Base-by-base conservation (phyloP, 768 basidiomycete species). In the Termitomyces sp. region DNA sequence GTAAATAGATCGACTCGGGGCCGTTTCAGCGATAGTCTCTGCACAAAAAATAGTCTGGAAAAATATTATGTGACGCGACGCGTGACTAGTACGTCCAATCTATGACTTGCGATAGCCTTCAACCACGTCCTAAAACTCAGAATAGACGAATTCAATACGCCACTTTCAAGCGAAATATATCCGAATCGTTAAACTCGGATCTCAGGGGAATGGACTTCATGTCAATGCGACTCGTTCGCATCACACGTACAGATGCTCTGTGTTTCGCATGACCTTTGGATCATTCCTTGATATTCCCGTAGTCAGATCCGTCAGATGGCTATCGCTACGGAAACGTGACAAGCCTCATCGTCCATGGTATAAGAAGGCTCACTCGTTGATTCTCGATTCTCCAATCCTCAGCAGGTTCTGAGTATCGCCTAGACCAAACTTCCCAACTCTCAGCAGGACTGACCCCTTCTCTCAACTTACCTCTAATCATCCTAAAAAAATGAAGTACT, bases 401-500 rank as follows among this genome's bases (percentile, higher is more conserved):
- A 64, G 63, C 60, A 55, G 60, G 63, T 64, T 64, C 63, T 64
- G 63, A 64, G 53, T 29, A 55, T 47, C 60, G 20, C 56, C 20
- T 15, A 60, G 25, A 45, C 58, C 54, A 58, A 43, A 36, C 53
- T 51, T 40, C 49, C 53, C 57, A 56, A 31, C 46, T 51, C 11
- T 31, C 63, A 61, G 60, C 63, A 43, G 60, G 60, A 54, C 62
- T 66, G 56, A 60, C 47, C 55, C 42, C 38, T 51, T 34, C 20
- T 15, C 36, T 40, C 51, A 57, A 56, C 58, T 56, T 36, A 52
- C 40, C 54, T 62, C 34, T 50, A 53, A 46, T 57, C 20, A 56
- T 59, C 45, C 14, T 60, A 31, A 48, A 52, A 61, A 51, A 34
- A 63, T 66, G 65, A 66, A 66, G 54, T 66, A 64, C 59, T 64